Conservation (phyloP, 2,329 filamentous ascomycete genomes). For the Graphium sp. region DNA sequence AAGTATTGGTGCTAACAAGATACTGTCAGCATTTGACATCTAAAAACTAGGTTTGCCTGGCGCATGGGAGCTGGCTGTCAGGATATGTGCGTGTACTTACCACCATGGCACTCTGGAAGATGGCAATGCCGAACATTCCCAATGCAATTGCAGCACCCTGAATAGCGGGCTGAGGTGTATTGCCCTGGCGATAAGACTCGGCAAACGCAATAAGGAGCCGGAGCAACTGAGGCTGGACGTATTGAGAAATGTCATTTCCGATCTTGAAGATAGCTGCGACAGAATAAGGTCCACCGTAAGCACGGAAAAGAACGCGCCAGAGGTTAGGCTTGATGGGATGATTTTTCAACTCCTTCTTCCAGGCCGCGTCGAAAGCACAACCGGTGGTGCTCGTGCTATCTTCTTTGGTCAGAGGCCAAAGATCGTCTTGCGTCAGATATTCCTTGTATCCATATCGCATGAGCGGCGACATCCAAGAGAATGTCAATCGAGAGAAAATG, state of each 20-base stretch:
- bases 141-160: conserved; percentile 77
- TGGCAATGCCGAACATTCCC: conserved; percentile 79
- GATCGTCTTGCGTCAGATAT: conserved; percentile 82
- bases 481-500: conserved; percentile 83
- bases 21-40: too few relatives aligned
- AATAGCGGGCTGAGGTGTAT: conserved; percentile 57
- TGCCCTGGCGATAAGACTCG: conserved; percentile 49
- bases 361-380: conserved; percentile 52
- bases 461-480: conserved; percentile 97
- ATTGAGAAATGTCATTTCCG: conserved; percentile 73
- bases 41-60: too few relatives aligned
- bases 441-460: conserved; percentile 91
- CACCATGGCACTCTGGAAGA: conserved; percentile 74
- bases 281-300: conserved; percentile 74
- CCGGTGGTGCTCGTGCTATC: conserved; percentile 69
- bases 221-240: conserved; percentile 80
- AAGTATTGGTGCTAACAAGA: conserved; percentile 69
- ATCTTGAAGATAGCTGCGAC: conserved; percentile 74
- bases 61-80: too few relatives aligned
- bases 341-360: conserved; percentile 62
- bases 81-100: too few relatives aligned
- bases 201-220: conserved; percentile 74
- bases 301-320: conserved; percentile 71
- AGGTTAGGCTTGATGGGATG: conserved; percentile 47
- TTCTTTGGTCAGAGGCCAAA: conserved; percentile 74